Percentiles rank a stretch among this genome's conserved stretches.
Evolutionary conservation across 2,329 filamentous ascomycete genomes (phyloP).

Genomic region (Macrophomina tecta): DNA sequence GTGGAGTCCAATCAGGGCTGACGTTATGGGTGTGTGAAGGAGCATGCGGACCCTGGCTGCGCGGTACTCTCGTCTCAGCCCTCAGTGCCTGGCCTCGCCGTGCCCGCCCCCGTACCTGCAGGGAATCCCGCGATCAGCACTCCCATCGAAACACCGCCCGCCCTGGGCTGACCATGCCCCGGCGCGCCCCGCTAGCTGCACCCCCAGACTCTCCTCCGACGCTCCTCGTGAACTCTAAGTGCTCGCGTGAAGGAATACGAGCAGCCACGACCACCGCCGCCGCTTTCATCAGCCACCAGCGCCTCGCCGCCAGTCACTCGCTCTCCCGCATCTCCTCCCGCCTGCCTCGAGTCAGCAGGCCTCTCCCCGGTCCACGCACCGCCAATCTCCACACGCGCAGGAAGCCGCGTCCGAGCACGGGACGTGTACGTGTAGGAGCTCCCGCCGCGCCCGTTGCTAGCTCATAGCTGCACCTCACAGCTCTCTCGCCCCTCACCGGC

Average conservation of each 20-base stretch:
- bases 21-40: neutral
- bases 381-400: constrained; percentile 3
- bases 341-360: constrained; percentile 21
- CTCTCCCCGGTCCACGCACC: neutral
- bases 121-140: constrained; percentile 9
- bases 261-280: neutral
- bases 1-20: constrained; percentile 12
- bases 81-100: constrained; percentile 9
- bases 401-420: constrained; percentile 21
- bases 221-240: neutral
- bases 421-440: constrained; percentile 9
- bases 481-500: constrained; percentile 6
- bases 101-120: constrained; percentile 18
- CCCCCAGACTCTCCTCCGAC: neutral
- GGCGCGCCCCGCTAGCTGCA: constrained; percentile 15
- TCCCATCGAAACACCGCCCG: constrained; percentile 6
- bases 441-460: neutral
- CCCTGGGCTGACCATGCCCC: constrained; percentile 11
- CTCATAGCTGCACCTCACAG: neutral
- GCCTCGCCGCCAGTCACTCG: constrained; percentile 4
- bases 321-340: neutral
- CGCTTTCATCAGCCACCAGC: constrained; percentile 12
- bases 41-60: neutral
- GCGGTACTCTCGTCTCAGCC: neutral
- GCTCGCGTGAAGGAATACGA: constrained; percentile 8